phyloP scores from a whole-genome alignment of 306 rosid species.

The Mimosa bimucronata region DNA sequence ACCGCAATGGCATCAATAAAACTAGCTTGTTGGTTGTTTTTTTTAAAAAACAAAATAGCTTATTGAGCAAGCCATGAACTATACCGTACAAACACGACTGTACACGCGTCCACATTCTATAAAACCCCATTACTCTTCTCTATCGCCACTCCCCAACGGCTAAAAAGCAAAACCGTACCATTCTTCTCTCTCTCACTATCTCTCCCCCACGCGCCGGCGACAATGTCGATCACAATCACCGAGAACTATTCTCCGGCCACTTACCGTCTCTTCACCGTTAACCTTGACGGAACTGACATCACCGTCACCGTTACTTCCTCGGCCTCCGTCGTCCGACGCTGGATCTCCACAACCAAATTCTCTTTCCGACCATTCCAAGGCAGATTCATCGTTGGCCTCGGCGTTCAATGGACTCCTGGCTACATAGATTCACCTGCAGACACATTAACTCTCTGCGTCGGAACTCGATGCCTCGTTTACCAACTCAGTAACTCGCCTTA shows the following conservation, averaged over 20 bases:
- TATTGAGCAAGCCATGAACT: too few species aligned
- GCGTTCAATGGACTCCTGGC: conserved; percentile 55
- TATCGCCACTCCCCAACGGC: too few species aligned
- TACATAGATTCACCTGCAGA: conserved; percentile 24
- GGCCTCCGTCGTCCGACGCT: conserved; percentile 32
- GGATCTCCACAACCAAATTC: conserved; percentile 32
- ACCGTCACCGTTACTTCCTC: conserved; percentile 38
- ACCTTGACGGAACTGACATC: background rate
- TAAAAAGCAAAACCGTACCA: background rate
- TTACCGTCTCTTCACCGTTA: background rate
- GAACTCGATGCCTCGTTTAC: conserved; percentile 47
- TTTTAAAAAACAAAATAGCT: too few species aligned
- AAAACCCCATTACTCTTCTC: too few species aligned
- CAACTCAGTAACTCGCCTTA: conserved; percentile 29
- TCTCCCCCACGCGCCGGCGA: background rate
- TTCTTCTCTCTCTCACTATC: background rate
- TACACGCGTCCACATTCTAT: too few species aligned
- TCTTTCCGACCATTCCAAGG: background rate
- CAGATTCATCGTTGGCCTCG: conserved; percentile 52
- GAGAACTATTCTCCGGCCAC: rapidly evolving
- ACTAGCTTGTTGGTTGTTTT: too few species aligned
- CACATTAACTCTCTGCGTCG: conserved; percentile 48
- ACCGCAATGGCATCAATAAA: too few species aligned
- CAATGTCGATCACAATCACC: background rate
- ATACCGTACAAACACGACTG: too few species aligned